Evolutionary conservation across 2,329 filamentous ascomycete species (phyloP).

Genomic region (Apiospora aurea): DNA sequence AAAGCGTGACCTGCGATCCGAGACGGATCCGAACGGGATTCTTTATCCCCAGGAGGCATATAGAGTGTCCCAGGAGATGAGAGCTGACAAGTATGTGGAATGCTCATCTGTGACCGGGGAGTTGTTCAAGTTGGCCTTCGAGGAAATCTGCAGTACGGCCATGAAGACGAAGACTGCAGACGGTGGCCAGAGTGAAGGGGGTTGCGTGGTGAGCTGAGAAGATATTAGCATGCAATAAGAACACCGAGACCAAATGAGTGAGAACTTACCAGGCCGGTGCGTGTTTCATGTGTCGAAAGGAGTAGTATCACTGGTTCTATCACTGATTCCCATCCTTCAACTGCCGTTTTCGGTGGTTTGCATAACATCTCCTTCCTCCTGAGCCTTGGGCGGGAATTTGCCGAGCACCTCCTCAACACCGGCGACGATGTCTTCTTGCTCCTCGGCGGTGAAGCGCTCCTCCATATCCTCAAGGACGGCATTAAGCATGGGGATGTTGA

Average conservation of each 20-base stretch:
- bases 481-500: conserved; percentile 63
- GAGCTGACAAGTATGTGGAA: conserved; percentile 69
- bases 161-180: conserved; percentile 52
- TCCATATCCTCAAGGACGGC: conserved; percentile 71
- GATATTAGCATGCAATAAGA: background rate
- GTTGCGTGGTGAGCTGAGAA: conserved; percentile 31
- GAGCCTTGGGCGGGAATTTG: conserved; percentile 48
- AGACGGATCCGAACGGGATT: conserved; percentile 64
- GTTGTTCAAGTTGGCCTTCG: conserved; percentile 62
- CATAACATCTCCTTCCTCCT: conserved; percentile 47
- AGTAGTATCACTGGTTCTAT: background rate
- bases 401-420: conserved; percentile 66
- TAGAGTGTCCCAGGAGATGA: conserved; percentile 61
- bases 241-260: background rate
- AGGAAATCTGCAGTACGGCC: conserved; percentile 67
- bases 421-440: conserved; percentile 64
- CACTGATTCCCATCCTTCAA: background rate
- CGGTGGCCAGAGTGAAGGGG: conserved; percentile 62
- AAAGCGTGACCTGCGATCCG: conserved; percentile 66
- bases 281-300: background rate
- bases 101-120: conserved; percentile 68
- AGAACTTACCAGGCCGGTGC: background rate
- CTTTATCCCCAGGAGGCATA: conserved; percentile 69
- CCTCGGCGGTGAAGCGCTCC: conserved; percentile 63
- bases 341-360: conserved; percentile 40